phyloP scores from a whole-genome alignment of 495 filamentous ascomycete species.

The Penicillium maclennaniae region DNA sequence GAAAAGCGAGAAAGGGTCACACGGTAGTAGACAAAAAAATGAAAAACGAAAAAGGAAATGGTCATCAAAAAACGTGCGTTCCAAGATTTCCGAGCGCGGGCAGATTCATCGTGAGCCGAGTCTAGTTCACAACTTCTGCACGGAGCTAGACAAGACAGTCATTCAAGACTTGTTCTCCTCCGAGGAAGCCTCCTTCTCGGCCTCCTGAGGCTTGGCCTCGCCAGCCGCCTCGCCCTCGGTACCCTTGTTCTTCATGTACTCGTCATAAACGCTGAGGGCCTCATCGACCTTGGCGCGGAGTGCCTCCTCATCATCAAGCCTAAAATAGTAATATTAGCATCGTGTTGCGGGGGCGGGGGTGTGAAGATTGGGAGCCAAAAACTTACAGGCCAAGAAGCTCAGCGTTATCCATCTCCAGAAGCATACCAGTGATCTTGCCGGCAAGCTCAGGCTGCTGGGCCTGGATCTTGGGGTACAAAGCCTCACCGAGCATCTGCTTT shows the following conservation, averaged over 20 bases:
- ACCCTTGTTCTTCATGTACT: constrained; percentile 84
- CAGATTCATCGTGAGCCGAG: neutral
- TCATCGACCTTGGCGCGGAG: constrained; percentile 94
- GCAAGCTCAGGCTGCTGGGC: constrained; percentile 88
- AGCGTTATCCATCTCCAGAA: constrained; percentile 95
- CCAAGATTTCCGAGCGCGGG: constrained; percentile 32
- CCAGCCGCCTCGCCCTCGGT: constrained; percentile 34
- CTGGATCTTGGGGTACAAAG: constrained; percentile 96
- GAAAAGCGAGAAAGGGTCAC: constrained; percentile 18
- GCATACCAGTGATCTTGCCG: constrained; percentile 99
- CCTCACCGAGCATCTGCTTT: constrained; percentile 98
- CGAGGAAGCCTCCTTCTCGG: constrained; percentile 37
- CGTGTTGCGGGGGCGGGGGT: constrained; percentile 10
- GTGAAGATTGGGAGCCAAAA: neutral
- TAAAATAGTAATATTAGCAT: constrained; percentile 39
- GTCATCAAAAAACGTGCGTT: constrained; percentile 47
- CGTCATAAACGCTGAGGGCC: constrained; percentile 93
- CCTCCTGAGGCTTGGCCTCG: constrained; percentile 45
- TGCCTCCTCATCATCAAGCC: constrained; percentile 83
- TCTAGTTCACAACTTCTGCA: constrained; percentile 8
- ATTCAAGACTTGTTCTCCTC: constrained; percentile 50
- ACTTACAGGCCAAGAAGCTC: constrained; percentile 96
- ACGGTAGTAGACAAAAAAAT: constrained; percentile 26
- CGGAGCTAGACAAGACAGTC: constrained; percentile 19
- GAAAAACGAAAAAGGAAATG: constrained; percentile 26